Evolutionary conservation across 1,284 basidiomycete species (phyloP).

Genomic region (Microbotryomycetes sp.): DNA sequence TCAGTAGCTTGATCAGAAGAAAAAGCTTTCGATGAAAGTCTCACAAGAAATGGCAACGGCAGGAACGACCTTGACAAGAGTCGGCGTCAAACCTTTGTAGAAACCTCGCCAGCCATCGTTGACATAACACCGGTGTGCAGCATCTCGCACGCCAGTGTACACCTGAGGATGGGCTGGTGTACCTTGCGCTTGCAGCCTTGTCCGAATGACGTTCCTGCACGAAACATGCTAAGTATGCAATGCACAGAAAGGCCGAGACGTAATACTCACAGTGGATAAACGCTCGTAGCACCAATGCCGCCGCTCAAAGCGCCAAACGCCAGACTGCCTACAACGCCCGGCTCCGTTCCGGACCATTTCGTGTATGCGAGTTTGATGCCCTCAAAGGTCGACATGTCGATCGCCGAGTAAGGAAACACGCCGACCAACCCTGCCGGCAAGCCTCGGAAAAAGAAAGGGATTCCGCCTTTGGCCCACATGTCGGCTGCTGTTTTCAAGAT

Average conservation of each 20-base stretch:
- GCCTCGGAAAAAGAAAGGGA: slow-evolving; percentile 84
- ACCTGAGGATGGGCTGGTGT: slow-evolving; percentile 81
- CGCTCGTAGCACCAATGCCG: slow-evolving; percentile 46
- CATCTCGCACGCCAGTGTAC: slow-evolving; percentile 84
- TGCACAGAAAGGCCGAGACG: slow-evolving; percentile 21
- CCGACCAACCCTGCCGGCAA: slow-evolving; percentile 53
- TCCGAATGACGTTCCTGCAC: slow-evolving; percentile 81
- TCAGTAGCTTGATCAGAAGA: not conserved
- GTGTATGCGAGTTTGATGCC: slow-evolving; percentile 44
- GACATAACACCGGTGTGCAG: slow-evolving; percentile 68
- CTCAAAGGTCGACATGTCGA: slow-evolving; percentile 44
- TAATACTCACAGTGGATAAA: slow-evolving; percentile 54
- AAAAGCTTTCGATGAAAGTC: not conserved
- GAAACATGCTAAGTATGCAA: not conserved
- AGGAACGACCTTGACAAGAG: slow-evolving; percentile 63
- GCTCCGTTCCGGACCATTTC: slow-evolving; percentile 42
- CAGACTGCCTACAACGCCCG: slow-evolving; percentile 41
- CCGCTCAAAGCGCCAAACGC: slow-evolving; percentile 43
- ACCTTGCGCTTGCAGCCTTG: slow-evolving; percentile 90
- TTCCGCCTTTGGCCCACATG: slow-evolving; percentile 70
- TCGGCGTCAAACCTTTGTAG: slow-evolving; percentile 61
- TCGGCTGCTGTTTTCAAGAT: slow-evolving; percentile 51
- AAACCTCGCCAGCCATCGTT: slow-evolving; percentile 89
- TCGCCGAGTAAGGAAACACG: slow-evolving; percentile 45
- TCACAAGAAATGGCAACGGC: slow-evolving; percentile 77